Percentiles rank a stretch among this genome's conserved stretches.
These are phyloP conservation scores for Wickerhamiella occidentalis DNA, from an alignment of 805 yeast genomes.

Conservation along the genomic window DNA sequence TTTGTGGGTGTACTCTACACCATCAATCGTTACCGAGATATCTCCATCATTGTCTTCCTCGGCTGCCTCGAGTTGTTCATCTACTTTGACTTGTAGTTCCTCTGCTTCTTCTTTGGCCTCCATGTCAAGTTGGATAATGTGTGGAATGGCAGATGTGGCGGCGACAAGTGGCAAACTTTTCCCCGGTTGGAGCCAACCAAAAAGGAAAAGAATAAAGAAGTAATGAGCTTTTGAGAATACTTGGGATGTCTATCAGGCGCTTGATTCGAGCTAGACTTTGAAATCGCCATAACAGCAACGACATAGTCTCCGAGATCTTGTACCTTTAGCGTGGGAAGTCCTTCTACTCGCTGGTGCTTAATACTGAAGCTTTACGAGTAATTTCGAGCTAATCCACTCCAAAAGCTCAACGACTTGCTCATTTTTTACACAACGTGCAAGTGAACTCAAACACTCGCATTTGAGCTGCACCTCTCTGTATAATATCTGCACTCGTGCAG, in stretches of 20 bases:
- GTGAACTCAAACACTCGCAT: not conserved
- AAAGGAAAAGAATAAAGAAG: too few relatives aligned
- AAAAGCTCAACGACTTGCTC: too few relatives aligned
- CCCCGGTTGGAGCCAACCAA: too few relatives aligned
- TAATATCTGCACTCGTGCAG: not conserved
- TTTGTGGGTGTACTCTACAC: constrained; percentile 66
- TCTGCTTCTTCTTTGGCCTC: constrained; percentile 13
- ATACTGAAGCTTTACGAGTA: too few relatives aligned
- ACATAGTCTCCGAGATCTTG: too few relatives aligned
- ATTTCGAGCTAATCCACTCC: not conserved
- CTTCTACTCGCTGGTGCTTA: too few relatives aligned
- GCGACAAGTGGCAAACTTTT: not conserved
- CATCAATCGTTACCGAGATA: constrained; percentile 57
- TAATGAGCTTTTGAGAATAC: too few relatives aligned
- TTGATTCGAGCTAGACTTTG: too few relatives aligned
- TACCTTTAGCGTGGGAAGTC: too few relatives aligned
- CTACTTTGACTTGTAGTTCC: constrained; percentile 22
- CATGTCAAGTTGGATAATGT: not conserved
- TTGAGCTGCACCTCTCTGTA: not conserved
- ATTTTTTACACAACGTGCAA: not conserved
- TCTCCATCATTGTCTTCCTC: constrained; percentile 26
- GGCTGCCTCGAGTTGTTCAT: constrained; percentile 17
- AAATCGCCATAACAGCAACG: too few relatives aligned
- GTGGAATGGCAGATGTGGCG: not conserved
- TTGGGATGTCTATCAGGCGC: too few relatives aligned